These are phyloP conservation scores for Aphanomyces cochlioides DNA, from an alignment of 352 stramenopile genomes.

Conservation along the genomic window DNA sequence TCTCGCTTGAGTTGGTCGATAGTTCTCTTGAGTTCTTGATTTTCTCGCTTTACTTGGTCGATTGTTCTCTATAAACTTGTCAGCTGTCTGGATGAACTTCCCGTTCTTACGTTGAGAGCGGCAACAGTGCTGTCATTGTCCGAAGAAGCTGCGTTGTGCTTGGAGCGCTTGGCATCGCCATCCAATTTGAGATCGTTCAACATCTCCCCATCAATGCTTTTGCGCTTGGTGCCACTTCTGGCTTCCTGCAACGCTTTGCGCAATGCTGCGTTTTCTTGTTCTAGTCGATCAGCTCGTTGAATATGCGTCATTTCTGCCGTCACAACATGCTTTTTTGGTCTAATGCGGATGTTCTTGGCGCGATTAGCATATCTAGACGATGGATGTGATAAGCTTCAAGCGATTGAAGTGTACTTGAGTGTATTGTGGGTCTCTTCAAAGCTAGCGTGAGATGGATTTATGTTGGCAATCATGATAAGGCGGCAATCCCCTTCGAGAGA, in stretches of 20 bases:
- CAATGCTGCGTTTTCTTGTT: slow-evolving; percentile 50
- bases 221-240: slow-evolving; percentile 37
- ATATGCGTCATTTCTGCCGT: slow-evolving; percentile 63
- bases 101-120: slow-evolving; percentile 34
- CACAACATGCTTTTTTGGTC: slow-evolving; percentile 78
- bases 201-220: slow-evolving; percentile 39
- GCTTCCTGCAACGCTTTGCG: slow-evolving; percentile 39
- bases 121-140: slow-evolving; percentile 24
- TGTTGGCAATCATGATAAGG: slow-evolving; percentile 88
- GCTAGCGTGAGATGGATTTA: slow-evolving; percentile 63
- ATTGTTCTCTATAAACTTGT: slow-evolving; percentile 21
- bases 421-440: slow-evolving; percentile 90
- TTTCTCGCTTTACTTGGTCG: slow-evolving; percentile 9
- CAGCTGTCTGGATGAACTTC: background rate
- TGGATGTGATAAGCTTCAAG: background rate
- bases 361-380: slow-evolving; percentile 66
- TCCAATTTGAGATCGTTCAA: slow-evolving; percentile 38
- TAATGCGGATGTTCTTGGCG: slow-evolving; percentile 89
- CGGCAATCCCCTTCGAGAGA: slow-evolving; percentile 87
- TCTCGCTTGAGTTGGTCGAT: slow-evolving; percentile 16
- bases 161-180: slow-evolving; percentile 8
- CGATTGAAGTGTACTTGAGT: slow-evolving; percentile 59
- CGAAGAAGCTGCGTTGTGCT: background rate
- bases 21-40: background rate
- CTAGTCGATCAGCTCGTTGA: slow-evolving; percentile 53